These are phyloP conservation scores for Acer saccharum DNA, from an alignment of 345 rosid genomes.

Conservation along the genomic window DNA sequence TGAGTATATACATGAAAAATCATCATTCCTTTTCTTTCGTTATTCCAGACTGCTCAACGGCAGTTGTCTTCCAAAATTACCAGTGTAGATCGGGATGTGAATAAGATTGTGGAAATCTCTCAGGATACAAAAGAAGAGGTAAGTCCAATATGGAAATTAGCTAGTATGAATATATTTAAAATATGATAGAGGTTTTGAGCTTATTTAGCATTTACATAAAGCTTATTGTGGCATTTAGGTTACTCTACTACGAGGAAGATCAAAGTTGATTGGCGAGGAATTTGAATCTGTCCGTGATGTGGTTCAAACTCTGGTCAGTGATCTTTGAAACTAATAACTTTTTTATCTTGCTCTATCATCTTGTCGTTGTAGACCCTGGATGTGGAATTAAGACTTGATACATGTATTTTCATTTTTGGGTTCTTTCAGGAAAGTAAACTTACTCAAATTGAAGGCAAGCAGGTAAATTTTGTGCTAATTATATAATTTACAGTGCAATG, in stretches of 20 bases:
- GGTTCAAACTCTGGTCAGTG: conserved; percentile 74
- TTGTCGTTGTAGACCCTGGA: conserved; percentile 1
- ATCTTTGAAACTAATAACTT: conserved; percentile 16
- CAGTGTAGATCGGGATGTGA: conserved; percentile 50
- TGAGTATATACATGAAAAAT: background rate
- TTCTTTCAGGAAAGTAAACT: conserved; percentile 59
- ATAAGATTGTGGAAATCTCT: conserved; percentile 54
- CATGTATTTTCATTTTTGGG: background rate
- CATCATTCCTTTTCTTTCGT: background rate
- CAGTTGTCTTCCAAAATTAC: conserved; percentile 63
- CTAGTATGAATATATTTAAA: background rate
- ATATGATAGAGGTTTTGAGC: conserved; percentile 13
- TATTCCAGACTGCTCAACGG: conserved; percentile 60
- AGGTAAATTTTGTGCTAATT: conserved; percentile 44
- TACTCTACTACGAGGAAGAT: conserved; percentile 47
- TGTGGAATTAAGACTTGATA: background rate
- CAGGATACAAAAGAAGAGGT: conserved; percentile 68
- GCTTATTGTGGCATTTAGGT: conserved; percentile 40
- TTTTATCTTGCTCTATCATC: conserved; percentile 1
- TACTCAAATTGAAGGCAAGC: conserved; percentile 60
- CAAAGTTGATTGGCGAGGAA: conserved; percentile 44
- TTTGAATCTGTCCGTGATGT: conserved; percentile 60
- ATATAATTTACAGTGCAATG: background rate
- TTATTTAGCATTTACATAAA: conserved; percentile 21
- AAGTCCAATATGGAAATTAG: conserved; percentile 24